Evolutionary conservation across 306 rosid species (phyloP).

Genomic region (Cucurbita maxima): DNA sequence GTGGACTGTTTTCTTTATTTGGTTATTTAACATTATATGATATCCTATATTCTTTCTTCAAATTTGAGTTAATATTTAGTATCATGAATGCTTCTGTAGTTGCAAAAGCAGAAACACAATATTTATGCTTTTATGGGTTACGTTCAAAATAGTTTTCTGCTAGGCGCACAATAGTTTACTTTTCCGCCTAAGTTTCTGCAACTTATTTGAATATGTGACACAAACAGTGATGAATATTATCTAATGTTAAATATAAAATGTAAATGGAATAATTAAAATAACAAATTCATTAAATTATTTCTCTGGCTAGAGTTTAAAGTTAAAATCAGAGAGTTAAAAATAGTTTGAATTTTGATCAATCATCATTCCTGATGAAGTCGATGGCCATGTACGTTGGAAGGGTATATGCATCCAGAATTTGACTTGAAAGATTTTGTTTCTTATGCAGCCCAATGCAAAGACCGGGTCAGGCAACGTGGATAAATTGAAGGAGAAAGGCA

Average conservation of each 20-base stretch:
- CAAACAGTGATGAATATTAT: neutral
- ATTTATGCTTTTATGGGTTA: neutral
- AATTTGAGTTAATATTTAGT: neutral
- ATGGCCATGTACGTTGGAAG: neutral
- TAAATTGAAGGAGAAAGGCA: conserved; percentile 23
- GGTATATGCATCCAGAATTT: neutral
- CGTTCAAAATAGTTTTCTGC: neutral
- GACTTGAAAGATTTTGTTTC: neutral
- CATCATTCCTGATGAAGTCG: neutral
- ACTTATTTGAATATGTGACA: neutral
- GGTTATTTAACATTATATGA: neutral
- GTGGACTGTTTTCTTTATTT: neutral
- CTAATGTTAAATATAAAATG: neutral
- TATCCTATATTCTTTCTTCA: neutral
- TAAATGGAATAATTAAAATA: neutral
- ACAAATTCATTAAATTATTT: too few species aligned
- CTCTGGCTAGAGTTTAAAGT: neutral
- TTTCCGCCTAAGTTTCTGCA: neutral
- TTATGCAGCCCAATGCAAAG: conserved; percentile 15
- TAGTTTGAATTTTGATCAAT: neutral
- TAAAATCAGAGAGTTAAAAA: neutral
- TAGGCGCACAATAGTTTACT: neutral
- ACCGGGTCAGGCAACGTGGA: conserved; percentile 21
- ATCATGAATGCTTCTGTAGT: too few species aligned
- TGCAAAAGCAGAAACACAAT: neutral